phyloP scores from a whole-genome alignment of 768 basidiomycete species.

The Tricholomella constricta region DNA sequence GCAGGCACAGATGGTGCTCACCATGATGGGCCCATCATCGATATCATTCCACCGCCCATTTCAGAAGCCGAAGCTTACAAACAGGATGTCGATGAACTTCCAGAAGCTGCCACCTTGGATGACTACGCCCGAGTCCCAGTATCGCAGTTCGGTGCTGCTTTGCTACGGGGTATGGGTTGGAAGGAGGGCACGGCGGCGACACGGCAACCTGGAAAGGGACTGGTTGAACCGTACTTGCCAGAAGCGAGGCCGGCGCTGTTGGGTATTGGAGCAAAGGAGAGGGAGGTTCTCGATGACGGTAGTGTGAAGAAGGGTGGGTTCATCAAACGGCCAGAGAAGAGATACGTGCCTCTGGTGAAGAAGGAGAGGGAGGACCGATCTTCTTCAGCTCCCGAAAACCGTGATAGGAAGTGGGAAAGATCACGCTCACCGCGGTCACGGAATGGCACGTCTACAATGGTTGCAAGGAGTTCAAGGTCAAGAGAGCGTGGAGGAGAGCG shows the following conservation, averaged over 20 bases:
- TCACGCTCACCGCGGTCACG: conserved; percentile 37
- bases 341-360: conserved; percentile 84
- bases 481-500: conserved; percentile 42
- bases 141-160: conserved; percentile 89
- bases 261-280: conserved; percentile 93
- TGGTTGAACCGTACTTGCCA: conserved; percentile 82
- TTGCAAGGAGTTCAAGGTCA: conserved; percentile 55
- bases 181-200: conserved; percentile 77
- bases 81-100: conserved; percentile 81
- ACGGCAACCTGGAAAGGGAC: conserved; percentile 59
- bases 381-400: conserved; percentile 22
- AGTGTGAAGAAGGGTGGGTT: conserved; percentile 49
- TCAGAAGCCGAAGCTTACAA: conserved; percentile 84
- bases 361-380: conserved; percentile 50
- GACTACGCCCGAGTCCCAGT: conserved; percentile 93
- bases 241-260: conserved; percentile 80
- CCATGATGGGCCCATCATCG: conserved; percentile 46
- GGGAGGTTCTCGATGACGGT: conserved; percentile 71
- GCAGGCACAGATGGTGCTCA: conserved; percentile 49
- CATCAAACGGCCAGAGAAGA: conserved; percentile 60
- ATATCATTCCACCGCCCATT: conserved; percentile 64
- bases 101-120: conserved; percentile 71
- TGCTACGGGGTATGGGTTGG: conserved; percentile 97
- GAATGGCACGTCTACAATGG: conserved; percentile 36
- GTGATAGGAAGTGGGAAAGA: conserved; percentile 29